Evolutionary conservation across 2,329 filamentous ascomycete species (phyloP).

Genomic region (Ceratocystis lukuohia): DNA sequence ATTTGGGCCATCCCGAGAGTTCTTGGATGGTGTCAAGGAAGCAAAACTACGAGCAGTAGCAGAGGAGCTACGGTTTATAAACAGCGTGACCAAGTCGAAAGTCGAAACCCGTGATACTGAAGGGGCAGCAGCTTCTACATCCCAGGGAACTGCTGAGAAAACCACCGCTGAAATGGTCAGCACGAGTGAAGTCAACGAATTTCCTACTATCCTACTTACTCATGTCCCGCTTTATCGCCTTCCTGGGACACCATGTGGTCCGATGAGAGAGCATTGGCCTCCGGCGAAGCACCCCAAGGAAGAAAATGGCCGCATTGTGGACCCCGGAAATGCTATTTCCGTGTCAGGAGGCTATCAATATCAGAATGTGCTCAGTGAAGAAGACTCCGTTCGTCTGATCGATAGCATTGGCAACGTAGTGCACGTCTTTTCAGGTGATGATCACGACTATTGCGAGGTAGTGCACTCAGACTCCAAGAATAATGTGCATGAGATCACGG

Average conservation of each 20-base stretch:
- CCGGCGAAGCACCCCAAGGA: constrained; percentile 43
- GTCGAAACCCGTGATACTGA: constrained; percentile 27
- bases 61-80: constrained; percentile 52
- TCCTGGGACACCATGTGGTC: constrained; percentile 75
- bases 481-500: constrained; percentile 68
- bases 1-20: constrained; percentile 63
- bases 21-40: constrained; percentile 53
- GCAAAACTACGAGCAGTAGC: constrained; percentile 55
- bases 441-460: constrained; percentile 95
- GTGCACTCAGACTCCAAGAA: constrained; percentile 57
- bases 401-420: constrained; percentile 67
- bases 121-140: background rate
- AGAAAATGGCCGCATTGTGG: constrained; percentile 26
- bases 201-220: constrained; percentile 79
- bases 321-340: constrained; percentile 64
- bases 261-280: constrained; percentile 69
- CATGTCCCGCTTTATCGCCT: constrained; percentile 82
- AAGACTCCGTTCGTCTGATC: constrained; percentile 62
- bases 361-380: constrained; percentile 75
- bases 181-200: constrained; percentile 43
- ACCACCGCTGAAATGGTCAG: background rate
- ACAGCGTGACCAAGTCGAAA: constrained; percentile 41
- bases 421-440: constrained; percentile 87
- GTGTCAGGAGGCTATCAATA: constrained; percentile 82
- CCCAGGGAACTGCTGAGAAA: background rate